Base-by-base conservation (phyloP, 2,329 filamentous ascomycete species). In the Macrophomina phaseolina region DNA sequence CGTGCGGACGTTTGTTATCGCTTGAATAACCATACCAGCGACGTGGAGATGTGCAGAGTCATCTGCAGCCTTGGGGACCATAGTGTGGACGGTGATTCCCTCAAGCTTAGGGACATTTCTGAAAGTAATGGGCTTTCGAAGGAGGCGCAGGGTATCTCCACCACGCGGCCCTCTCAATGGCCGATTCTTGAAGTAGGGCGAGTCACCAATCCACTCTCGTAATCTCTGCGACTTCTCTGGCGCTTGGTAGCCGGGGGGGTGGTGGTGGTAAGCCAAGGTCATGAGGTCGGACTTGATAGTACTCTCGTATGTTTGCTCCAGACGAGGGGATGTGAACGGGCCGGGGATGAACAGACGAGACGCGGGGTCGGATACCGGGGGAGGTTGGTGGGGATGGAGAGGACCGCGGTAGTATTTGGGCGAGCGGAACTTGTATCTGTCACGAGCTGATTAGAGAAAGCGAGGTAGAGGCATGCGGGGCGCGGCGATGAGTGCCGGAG, bases 341-440 rank as follows among this genome's bases (percentile, higher is more conserved):
- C 95, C 95, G 0, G 95, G 94, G 32, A 91, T 85, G 79, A 95
- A 99, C 76, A 93, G 85, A 76, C 95, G 91, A 67, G 95, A 97
- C 34, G 90, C 87, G 0, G 94, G 94, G 74, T 97, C 92, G 69
- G 94, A 95, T 62, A 89, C 87, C 46, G 89, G 86, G n/a, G 93
- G 94, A 67, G 93, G 91, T 82, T 97, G 93, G 74, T 97, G 89
- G 61, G 95, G 95, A 78, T 98, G 94, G 30, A 98, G 85, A 70
- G 94, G 94, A 66, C 95, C 95, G 75, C 94, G 92, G 80, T 97
- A 90, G 86, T 94, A 99, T 82, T 94, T 95, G 70, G 95, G 95
- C 61, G 94, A 90, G 70, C 94, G 93, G 80, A 91, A 98, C 81
- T 97, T 92, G 82, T 98, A 99, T 85, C 94, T 97, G 69, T 23